Evolutionary conservation across 805 yeast species (phyloP), one percentile per base, ranked within the genome.

Genomic region (Tetrapisispora nanseiensis): DNA sequence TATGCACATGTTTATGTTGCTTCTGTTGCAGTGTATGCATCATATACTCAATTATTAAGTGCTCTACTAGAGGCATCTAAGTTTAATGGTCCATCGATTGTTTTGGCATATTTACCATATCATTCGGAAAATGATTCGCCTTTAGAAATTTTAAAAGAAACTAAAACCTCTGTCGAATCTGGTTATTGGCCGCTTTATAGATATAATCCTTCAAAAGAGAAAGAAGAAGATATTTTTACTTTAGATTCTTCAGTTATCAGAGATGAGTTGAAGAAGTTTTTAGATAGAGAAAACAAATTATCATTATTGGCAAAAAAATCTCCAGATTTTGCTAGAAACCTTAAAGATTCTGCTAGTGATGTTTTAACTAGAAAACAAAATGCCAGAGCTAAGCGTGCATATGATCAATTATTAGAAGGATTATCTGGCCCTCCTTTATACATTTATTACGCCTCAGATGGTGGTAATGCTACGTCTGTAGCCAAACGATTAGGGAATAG

Each of bases 131-230:
- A 67, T 43, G 82, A 80, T 48, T 68, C 78, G 47, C 81, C 94
- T 32, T 67, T 90, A 51, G 74, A 78, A 21, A 77, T 89, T 35
- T 71, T 90, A 54, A 80, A 83, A 60, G 92, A 85, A 60, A 89
- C 97, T 27, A 90, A 90, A 63, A 68, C 67, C 48, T 90, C 95
- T 19, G 95, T 90, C 36, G 96, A 86, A 55, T 70, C 87, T 27
- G 97, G 97, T n/a, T 82, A 82, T 67, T 87, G 97, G 95, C 97
- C 97, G 37, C 72, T 90, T 47, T 90, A 89, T 68, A 74, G 96
- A 59, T 90, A 74, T 66, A 74, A 86, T 52, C 95, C 97, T 43
- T 49, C 61, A 9, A 62, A 71, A 67, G 73, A 70, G 37, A 68
- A 67, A 29, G 73, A 67, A 15, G 59, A 65, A 3, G 75, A 78